Percentiles rank a stretch among this genome's conserved stretches.
phyloP scores from a whole-genome alignment of 2,329 filamentous ascomycete genomes.

The Alternaria sp. region DNA sequence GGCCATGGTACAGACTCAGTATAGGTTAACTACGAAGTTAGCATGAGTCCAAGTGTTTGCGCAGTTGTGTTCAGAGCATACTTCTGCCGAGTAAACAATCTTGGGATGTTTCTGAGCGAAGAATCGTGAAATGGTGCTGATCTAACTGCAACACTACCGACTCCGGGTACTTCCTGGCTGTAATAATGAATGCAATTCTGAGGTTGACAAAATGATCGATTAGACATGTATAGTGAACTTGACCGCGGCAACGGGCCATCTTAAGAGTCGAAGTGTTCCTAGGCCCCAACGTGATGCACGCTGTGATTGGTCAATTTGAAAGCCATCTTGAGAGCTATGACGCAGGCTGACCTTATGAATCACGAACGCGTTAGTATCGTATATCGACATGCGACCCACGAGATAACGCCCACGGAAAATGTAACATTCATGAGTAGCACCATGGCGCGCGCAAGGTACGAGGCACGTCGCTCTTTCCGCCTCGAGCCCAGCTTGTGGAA shows the following conservation, averaged over 20 bases:
- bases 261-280: background rate
- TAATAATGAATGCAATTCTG: background rate
- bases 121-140: background rate
- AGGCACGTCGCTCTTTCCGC: conserved; percentile 25
- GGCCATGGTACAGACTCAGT: conserved; percentile 25
- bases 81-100: background rate
- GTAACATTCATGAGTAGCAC: background rate
- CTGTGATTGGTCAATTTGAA: conserved; percentile 37
- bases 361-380: background rate
- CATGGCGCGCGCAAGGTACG: background rate
- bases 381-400: background rate
- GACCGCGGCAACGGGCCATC: background rate
- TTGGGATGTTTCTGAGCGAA: background rate
- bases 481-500: background rate
- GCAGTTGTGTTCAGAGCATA: background rate
- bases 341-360: conserved; percentile 1
- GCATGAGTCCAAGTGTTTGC: background rate
- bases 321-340: conserved; percentile 25
- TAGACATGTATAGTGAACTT: background rate
- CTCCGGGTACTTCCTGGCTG: no score
- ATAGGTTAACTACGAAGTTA: background rate
- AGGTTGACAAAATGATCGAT: background rate
- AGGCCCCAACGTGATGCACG: background rate
- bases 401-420: background rate
- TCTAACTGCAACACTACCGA: background rate